Base-by-base conservation (phyloP, 164 flowering plant species). In the Euptelea pleiosperma region DNA sequence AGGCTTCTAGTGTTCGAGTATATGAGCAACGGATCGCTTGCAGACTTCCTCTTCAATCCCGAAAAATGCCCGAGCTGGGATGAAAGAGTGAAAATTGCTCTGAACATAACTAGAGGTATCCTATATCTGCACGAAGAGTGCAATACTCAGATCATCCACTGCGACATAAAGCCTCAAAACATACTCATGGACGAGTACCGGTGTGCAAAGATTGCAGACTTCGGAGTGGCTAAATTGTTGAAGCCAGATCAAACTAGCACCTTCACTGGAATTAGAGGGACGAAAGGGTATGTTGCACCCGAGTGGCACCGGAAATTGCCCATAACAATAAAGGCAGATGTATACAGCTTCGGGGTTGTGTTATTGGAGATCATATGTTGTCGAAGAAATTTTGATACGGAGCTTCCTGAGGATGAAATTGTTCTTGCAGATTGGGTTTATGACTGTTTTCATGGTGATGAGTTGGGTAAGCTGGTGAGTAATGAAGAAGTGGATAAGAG, bases 261-360 rank as follows among this genome's bases (percentile, higher is more conserved):
- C 14, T 44, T 30, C 6, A 70, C 77, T 6, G 70, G 43, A 2
- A 48, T 70, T 24, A 44, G 75, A 64, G 77, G 80, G 24, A 76
- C 77, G 2, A 67, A 57, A 49, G 80, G 80, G 19, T 76, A 76
- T 41, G 65, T 69, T 16, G 77, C 79, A n/a, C 79, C 79, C 0
- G 79, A 76, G 36, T 72, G 79, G 77, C 61, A 65, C 48, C 58
- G 52, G 15, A 67, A 63, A 30, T 9, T 45, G 25, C 72, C 72
- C 1, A 43, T 76, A 9, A 67, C 77, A 6, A 58, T 45, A 1
- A 76, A 76, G 53, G 72, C 41, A 11, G 77, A 76, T 42, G 74
- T 76, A 15, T 73, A 70, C 37, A 73, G 80, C 43, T 76, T 42
- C 37, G 80, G 80, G 18, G 57, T 70, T 28, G 48, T 76, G 65